Evolutionary conservation across 176 grass and related monocot species (phyloP).

Genomic region (Hyparrhenia diplandra): DNA sequence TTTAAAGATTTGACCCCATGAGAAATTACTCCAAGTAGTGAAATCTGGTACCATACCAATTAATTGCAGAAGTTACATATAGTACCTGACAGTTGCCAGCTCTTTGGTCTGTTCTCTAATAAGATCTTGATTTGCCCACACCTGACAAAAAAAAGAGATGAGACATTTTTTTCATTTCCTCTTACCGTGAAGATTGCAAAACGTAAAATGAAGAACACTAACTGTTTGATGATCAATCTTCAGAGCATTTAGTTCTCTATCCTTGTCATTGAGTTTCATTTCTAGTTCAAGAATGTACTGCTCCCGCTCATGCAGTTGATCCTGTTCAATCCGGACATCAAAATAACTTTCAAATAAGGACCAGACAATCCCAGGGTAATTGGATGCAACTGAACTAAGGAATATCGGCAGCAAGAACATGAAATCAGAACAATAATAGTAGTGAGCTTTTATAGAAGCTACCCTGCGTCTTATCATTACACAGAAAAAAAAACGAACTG

Average conservation of each 20-base stretch:
- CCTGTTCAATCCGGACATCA: conserved; percentile 43
- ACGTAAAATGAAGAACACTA: conserved; percentile 30
- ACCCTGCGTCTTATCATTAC: not conserved
- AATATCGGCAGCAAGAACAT: not conserved
- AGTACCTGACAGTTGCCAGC: conserved; percentile 72
- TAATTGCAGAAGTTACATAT: not conserved
- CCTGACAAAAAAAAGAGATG: conserved; percentile 36
- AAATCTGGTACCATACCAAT: not conserved
- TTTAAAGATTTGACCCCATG: not conserved
- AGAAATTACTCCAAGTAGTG: not conserved
- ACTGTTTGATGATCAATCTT: conserved; percentile 95
- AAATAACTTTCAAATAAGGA: not conserved
- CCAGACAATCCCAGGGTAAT: not conserved
- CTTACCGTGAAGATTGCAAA: not conserved
- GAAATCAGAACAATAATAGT: not conserved
- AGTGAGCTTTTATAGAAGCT: not conserved
- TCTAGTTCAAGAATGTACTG: conserved; percentile 85
- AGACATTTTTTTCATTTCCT: not conserved
- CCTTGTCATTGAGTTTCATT: conserved; percentile 77
- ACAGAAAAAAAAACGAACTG: not conserved
- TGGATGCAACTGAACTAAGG: not conserved
- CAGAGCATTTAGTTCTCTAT: conserved; percentile 72
- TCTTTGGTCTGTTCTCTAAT: conserved; percentile 98
- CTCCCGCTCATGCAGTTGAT: conserved; percentile 90
- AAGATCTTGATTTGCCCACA: conserved; percentile 97